Conservation (phyloP, 176 grass and related monocot genomes). For the Raddia guianensis region DNA sequence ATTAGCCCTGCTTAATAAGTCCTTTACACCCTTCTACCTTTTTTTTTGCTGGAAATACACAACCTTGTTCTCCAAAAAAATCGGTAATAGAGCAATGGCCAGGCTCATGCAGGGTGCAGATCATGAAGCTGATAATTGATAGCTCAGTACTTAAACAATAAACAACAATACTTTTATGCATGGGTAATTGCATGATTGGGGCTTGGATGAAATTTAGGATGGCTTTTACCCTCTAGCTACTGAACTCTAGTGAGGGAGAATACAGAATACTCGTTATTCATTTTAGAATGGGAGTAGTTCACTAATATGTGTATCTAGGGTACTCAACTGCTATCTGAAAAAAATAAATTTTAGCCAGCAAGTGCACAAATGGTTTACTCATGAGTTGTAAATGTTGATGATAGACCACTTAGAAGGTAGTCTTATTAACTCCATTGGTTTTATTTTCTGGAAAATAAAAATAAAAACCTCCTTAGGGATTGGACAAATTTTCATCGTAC, state of each 20-base stretch:
- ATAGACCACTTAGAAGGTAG: background rate
- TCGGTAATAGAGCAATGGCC: background rate
- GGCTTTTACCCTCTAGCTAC: background rate
- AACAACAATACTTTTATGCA: background rate
- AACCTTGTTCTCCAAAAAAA: background rate
- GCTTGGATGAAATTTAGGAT: constrained; percentile 3
- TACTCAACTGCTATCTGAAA: too few species aligned
- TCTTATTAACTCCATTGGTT: too few species aligned
- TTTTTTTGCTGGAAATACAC: constrained; percentile 8
- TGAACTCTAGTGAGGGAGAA: background rate
- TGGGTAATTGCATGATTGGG: background rate
- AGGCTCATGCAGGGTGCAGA: background rate
- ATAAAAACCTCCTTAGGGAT: too few species aligned
- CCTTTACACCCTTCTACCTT: too few species aligned
- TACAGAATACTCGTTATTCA: background rate
- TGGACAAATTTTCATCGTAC: too few species aligned
- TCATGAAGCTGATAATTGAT: constrained; percentile 28
- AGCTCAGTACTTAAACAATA: background rate
- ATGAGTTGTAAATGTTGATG: background rate
- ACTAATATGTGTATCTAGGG: background rate
- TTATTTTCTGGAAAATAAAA: too few species aligned
- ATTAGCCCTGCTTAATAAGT: background rate
- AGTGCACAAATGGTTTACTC: background rate
- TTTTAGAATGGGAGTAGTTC: constrained; percentile 4
- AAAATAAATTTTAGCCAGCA: background rate